phyloP scores from a whole-genome alignment of 225 moss, liverwort and hornwort genomes.

The Marchantia polymorpha region DNA sequence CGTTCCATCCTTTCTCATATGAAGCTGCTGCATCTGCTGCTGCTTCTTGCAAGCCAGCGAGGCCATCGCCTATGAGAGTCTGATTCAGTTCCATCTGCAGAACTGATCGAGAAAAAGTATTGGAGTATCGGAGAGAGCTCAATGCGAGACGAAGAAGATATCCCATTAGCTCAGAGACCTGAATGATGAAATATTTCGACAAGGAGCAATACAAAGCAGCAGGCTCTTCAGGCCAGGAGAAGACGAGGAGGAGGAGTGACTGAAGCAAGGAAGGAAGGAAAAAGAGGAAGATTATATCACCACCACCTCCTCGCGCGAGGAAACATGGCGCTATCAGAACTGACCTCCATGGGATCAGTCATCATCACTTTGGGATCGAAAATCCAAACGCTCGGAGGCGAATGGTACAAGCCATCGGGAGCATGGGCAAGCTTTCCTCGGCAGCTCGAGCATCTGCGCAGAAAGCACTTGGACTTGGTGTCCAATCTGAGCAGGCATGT shows the following conservation, averaged over 20 bases:
- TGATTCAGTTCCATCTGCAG: background rate
- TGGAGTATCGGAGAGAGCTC: too few relatives aligned
- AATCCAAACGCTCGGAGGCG: constrained; percentile 2
- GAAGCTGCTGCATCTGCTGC: background rate
- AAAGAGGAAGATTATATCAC: too few relatives aligned
- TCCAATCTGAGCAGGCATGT: background rate
- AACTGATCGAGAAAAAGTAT: too few relatives aligned
- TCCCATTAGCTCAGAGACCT: background rate
- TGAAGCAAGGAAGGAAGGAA: background rate
- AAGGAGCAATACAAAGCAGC: background rate
- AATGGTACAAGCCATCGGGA: constrained; percentile 19
- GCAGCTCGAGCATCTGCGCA: background rate
- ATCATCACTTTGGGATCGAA: background rate
- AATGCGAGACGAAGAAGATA: background rate
- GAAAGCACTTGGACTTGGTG: background rate
- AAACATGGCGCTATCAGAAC: constrained; percentile 8
- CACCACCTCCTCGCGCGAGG: too few relatives aligned
- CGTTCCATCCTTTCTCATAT: background rate
- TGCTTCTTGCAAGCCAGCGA: background rate
- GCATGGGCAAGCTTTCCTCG: constrained; percentile 6
- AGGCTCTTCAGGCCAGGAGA: background rate
- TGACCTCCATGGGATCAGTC: background rate
- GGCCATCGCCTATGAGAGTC: background rate
- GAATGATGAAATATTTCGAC: background rate
- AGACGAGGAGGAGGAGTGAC: background rate